Evolutionary conservation across 179 eudicot species (phyloP).

Genomic region (Amaranthus tricolor): DNA sequence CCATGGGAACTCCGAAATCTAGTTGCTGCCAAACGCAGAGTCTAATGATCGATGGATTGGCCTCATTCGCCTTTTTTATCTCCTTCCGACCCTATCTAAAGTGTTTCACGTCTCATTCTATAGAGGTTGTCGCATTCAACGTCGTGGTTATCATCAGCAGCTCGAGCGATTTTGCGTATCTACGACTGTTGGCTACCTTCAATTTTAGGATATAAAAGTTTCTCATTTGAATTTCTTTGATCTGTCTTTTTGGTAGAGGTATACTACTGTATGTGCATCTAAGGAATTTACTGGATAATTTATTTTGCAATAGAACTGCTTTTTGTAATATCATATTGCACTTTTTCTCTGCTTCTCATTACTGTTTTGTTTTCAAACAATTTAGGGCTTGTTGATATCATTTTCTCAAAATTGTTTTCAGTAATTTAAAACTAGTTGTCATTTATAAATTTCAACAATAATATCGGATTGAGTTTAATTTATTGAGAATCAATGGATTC

Average conservation of each 20-base stretch:
- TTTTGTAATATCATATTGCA: not conserved
- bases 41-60: no score
- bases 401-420: no score
- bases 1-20: conserved; percentile 51
- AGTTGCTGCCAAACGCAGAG: conserved; percentile 10
- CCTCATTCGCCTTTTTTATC: not conserved
- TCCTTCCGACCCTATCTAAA: conserved; percentile 15
- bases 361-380: no score
- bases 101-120: conserved; percentile 1
- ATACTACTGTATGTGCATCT: conserved; percentile 15
- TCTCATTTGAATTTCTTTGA: not conserved
- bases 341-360: no score
- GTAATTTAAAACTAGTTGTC: no score
- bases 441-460: no score
- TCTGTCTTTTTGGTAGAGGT: not conserved
- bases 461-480: no score
- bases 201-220: not conserved
- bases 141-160: conserved; percentile 10
- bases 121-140: conserved; percentile 7
- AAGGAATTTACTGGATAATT: not conserved
- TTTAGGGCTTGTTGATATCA: no score
- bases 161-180: conserved; percentile 12
- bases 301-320: not conserved
- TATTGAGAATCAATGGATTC: no score
- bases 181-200: not conserved